A percentile compares a stretch with the other conserved stretches of the same genome.
Evolutionary conservation across 2,329 filamentous ascomycete species (phyloP).

Genomic region (Aureobasidium sp.): DNA sequence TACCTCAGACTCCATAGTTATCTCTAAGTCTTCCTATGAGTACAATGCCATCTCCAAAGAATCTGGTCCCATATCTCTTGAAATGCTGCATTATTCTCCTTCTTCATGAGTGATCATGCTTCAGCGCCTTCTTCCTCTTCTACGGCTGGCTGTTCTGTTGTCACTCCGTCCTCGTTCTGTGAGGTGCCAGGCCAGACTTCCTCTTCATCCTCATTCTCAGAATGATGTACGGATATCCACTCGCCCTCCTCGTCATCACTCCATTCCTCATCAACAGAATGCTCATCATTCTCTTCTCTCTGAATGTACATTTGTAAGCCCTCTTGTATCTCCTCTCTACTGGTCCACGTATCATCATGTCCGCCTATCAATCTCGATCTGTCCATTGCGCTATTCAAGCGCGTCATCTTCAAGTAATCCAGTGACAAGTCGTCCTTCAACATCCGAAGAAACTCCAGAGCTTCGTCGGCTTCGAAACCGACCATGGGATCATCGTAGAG

Average conservation of each 20-base stretch:
- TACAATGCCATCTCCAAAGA: neutral
- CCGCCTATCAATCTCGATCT: neutral
- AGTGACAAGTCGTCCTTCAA: neutral
- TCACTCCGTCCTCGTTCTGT: neutral
- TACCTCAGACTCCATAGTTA: constrained; percentile 7
- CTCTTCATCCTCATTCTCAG: neutral
- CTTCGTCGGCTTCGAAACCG: neutral
- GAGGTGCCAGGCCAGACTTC: neutral
- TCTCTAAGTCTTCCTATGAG: neutral
- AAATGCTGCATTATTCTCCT: neutral
- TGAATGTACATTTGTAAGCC: neutral
- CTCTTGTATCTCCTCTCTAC: neutral
- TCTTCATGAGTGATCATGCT: neutral
- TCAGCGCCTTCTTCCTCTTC: neutral
- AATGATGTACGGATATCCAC: neutral
- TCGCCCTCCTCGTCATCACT: neutral
- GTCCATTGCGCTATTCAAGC: neutral
- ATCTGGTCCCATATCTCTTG: too few relatives aligned
- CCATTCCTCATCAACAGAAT: neutral
- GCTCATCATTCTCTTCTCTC: neutral
- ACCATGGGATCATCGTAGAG: neutral
- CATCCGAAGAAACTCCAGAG: neutral
- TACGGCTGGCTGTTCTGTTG: neutral
- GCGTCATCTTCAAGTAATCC: neutral
- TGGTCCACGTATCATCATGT: neutral